Base-by-base conservation (phyloP, 78 protist species). In the Dictyostelium firmibasis region DNA sequence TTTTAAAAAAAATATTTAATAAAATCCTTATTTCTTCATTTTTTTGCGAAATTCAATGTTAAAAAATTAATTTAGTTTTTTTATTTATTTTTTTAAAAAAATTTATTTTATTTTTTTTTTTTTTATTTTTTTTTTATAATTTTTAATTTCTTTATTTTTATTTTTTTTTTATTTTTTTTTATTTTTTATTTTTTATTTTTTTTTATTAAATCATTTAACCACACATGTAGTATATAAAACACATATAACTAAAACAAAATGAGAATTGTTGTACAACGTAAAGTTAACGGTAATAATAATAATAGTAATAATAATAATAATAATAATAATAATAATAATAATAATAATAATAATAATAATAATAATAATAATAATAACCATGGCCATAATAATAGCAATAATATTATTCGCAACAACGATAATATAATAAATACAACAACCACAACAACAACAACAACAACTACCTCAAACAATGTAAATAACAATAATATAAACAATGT, bases 241-340 rank as follows among this genome's bases (percentile, higher is more conserved):
- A 31, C 16, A 57, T 33, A 13, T 27, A 81, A 20, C 67, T 20
- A 31, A 9, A 79, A 62, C 67, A 88, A 60, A 72, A 79, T 83
- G 53, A 77, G 93, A 79, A 88, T 88, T 31, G 93, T 88, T 64
- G 67, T 86, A 35, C 92, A 86, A 64, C 67, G 93, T 62, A 88
- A 88, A 79, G 93, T 50, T 36, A 76, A 57, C 27, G 57, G 57
- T 76, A 77, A 60, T 38, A 86, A 86, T 77, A 74, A 33, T 43
- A 64, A 64, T 69, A 70, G 44, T 31, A 84, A 84, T 44, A 60
- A 83, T 74, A 67, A 67, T 69, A 75, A 62, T 62, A 33, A 69
- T 69, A 69, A 29, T 29, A 69, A 62, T 69, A 85, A 74, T 23
- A 85, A 85, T 38, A 85, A 85, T 74, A 36, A 44, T 31, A 85